Base-by-base conservation (phyloP, 345 rosid species). In the Jatropha curcas region DNA sequence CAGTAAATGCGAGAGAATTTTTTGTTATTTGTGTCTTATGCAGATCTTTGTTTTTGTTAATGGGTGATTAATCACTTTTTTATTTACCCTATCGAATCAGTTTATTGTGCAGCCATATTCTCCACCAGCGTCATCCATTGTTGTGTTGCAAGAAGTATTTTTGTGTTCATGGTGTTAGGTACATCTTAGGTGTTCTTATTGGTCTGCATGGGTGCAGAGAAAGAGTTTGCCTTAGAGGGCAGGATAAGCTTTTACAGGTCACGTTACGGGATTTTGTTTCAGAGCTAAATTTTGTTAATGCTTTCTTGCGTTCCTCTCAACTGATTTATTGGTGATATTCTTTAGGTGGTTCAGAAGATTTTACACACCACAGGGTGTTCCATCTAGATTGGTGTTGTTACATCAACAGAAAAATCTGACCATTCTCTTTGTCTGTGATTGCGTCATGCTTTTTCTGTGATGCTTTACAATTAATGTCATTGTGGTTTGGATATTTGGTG, bases 171-270 rank as follows among this genome's bases (percentile, higher is more conserved):
- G 97, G 99, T 73, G 96, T 91, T 53, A n/a, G 93, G 96, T 66
- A 92, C 71, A 92, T 95, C 52, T 77, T 92, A 71, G 89, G 96
- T 84, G 94, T 71, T 89, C 97, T 70, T 94, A 85, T 72, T 92
- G 98, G 98, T 94, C 98, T 31, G 98, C 96, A 25, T 88, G 92
- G 92, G 89, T 66, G 89, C 90, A 89, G 88, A 83, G 99, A 95
- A 86, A 87, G n/a, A n/a, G n/a, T n/a, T n/a, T 89, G 73, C 90
- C 91, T n/a, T 70, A 89, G 84, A 56, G 98, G 92, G 84, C 94
- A 81, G 76, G 99, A 95, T 80, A 92, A 91, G 86, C 86, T 92
- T 55, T 83, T 89, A 62, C 92, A 95, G 98, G 99, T 92, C 67
- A 74, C 57, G 45, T 28, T 70, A 60, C n/a, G 41, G 66, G 50